phyloP scores from a whole-genome alignment of 2,329 filamentous ascomycete genomes.

The Xylariaceae sp. region DNA sequence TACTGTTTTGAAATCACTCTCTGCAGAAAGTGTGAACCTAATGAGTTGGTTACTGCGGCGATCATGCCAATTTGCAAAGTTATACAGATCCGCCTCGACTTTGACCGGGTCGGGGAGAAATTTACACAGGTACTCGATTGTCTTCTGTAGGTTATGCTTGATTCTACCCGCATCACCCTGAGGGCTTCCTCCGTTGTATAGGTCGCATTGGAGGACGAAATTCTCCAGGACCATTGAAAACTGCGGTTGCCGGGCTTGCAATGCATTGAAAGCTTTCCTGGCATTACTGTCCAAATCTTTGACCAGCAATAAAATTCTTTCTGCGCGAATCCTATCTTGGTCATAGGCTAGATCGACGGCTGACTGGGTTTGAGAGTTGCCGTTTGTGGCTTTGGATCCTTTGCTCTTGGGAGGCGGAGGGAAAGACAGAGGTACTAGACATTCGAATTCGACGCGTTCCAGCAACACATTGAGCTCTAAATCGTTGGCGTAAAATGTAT shows the following conservation, averaged over 20 bases:
- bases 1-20: constrained; percentile 91
- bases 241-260: constrained; percentile 76
- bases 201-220: constrained; percentile 84
- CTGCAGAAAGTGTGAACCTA: constrained; percentile 79
- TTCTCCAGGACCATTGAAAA: constrained; percentile 73
- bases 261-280: constrained; percentile 84
- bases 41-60: constrained; percentile 88
- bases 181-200: constrained; percentile 85
- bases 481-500: constrained; percentile 89
- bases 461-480: constrained; percentile 81
- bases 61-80: constrained; percentile 89
- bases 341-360: constrained; percentile 55
- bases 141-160: constrained; percentile 70
- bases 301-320: constrained; percentile 81
- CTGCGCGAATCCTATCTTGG: constrained; percentile 76
- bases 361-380: constrained; percentile 56
- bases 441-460: constrained; percentile 84
- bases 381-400: constrained; percentile 62
- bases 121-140: constrained; percentile 72
- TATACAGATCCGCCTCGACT: constrained; percentile 77
- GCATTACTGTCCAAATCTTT: constrained; percentile 76
- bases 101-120: constrained; percentile 76
- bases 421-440: constrained; percentile 84
- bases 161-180: constrained; percentile 70
- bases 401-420: constrained; percentile 70